These are phyloP conservation scores for Bimuria novae-zelandiae DNA, from an alignment of 2,329 filamentous ascomycete species.

Conservation along the genomic window DNA sequence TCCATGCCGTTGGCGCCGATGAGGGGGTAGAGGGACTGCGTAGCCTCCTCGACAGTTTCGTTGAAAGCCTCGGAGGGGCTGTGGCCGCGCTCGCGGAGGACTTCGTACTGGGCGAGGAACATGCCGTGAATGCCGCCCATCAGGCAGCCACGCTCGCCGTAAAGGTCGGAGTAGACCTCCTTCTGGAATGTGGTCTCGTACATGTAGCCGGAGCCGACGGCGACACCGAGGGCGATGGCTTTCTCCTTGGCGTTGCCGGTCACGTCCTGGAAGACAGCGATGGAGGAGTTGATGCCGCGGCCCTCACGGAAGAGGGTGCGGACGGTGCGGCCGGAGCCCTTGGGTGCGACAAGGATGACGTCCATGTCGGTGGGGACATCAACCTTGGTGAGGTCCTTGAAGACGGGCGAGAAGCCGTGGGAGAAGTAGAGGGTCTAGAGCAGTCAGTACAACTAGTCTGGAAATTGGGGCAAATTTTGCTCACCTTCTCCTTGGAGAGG, in stretches of 20 bases:
- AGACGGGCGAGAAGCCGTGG: slow-evolving; percentile 99
- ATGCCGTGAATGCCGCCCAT: slow-evolving; percentile 99
- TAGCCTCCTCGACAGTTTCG: slow-evolving; percentile 99
- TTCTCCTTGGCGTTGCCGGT: slow-evolving; percentile 98
- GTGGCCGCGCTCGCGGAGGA: slow-evolving; percentile 98
- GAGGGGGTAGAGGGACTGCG: slow-evolving; percentile 95
- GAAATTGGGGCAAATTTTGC: too few relatives aligned
- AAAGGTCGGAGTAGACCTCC: slow-evolving; percentile 99
- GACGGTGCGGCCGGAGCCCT: slow-evolving; percentile 98
- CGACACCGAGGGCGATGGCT: slow-evolving; percentile 94
- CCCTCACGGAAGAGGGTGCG: slow-evolving; percentile 98
- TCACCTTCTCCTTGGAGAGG: slow-evolving; percentile 96
- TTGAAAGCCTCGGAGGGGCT: slow-evolving; percentile 98
- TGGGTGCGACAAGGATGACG: slow-evolving; percentile 98
- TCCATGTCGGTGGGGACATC: slow-evolving; percentile 95
- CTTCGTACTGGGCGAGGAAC: slow-evolving; percentile 99
- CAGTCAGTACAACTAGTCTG: slow-evolving; percentile 14
- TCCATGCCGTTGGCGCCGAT: slow-evolving; percentile 99
- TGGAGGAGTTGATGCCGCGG: slow-evolving; percentile 99
- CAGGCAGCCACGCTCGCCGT: slow-evolving; percentile 99
- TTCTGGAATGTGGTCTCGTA: slow-evolving; percentile 99
- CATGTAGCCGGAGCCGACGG: slow-evolving; percentile 96
- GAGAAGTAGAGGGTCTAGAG: slow-evolving; percentile 97
- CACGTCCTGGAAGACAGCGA: slow-evolving; percentile 98
- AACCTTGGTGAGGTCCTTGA: slow-evolving; percentile 99